Percentiles rank a stretch among this genome's conserved stretches.
Evolutionary conservation across 805 yeast species (phyloP).

Genomic region (Candida saitoana): DNA sequence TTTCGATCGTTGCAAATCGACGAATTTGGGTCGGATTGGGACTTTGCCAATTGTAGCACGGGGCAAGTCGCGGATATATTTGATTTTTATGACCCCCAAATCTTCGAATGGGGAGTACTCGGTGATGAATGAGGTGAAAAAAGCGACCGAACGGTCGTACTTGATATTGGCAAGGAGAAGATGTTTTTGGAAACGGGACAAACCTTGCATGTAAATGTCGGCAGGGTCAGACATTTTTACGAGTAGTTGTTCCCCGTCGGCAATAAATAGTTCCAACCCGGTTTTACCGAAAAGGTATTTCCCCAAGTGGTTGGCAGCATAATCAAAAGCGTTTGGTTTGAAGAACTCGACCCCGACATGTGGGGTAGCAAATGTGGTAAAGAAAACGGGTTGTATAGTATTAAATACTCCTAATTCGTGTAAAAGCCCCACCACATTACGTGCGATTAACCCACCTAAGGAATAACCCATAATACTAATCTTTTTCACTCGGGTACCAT

Average conservation of each 20-base stretch:
- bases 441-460: conserved; percentile 78
- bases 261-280: conserved; percentile 32
- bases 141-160: conserved; percentile 84
- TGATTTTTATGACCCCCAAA: conserved; percentile 38
- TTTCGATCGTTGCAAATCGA: conserved; percentile 43
- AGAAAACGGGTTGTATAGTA: conserved; percentile 33
- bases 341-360: conserved; percentile 41
- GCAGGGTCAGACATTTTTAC: conserved; percentile 50
- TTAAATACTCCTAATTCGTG: conserved; percentile 33
- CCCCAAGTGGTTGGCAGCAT: conserved; percentile 30
- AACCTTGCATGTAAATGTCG: conserved; percentile 49
- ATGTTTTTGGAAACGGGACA: conserved; percentile 53
- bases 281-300: conserved; percentile 33
- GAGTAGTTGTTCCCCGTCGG: conserved; percentile 43
- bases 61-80: conserved; percentile 46
- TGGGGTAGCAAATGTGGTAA: conserved; percentile 42
- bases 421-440: conserved; percentile 70
- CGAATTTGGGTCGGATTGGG: conserved; percentile 43
- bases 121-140: conserved; percentile 76
- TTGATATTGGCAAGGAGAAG: conserved; percentile 67
- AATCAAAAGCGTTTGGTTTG: conserved; percentile 28
- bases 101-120: conserved; percentile 68
- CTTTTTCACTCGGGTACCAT: conserved; percentile 44
- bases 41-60: conserved; percentile 34
- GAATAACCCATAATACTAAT: conserved; percentile 85